Evolutionary conservation across 257 asterid species (phyloP).

Genomic region (Linaria vulgaris): DNA sequence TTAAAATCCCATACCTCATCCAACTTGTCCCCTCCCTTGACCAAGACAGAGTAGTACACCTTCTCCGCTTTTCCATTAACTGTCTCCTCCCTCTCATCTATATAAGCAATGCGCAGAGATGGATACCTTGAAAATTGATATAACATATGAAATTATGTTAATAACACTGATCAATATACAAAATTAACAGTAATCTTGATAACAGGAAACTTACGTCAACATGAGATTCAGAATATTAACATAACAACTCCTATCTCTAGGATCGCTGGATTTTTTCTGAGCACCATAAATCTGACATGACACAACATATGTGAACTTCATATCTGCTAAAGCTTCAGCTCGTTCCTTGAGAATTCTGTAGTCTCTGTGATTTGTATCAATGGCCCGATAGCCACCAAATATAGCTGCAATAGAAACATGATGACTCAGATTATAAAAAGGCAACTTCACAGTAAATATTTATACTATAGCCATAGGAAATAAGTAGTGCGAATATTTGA

Average conservation of each 20-base stretch:
- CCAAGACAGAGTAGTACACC: conserved; percentile 89
- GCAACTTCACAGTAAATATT: conserved; percentile 1
- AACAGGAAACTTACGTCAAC: conserved; percentile 65
- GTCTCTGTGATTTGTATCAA: conserved; percentile 48
- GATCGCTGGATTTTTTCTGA: conserved; percentile 83
- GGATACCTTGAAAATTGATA: conserved; percentile 64
- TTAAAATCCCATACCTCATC: conserved; percentile 73
- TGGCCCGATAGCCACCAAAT: conserved; percentile 77
- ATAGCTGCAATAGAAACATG: conserved; percentile 52
- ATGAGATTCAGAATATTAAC: conserved; percentile 84
- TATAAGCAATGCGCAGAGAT: conserved; percentile 94
- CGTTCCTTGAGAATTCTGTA: conserved; percentile 59
- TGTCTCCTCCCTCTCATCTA: conserved; percentile 87
- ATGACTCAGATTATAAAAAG: conserved; percentile 17
- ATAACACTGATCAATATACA: conserved; percentile 13
- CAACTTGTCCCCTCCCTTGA: conserved; percentile 89
- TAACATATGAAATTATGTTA: conserved; percentile 25
- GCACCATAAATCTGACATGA: conserved; percentile 95
- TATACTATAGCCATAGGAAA: background rate
- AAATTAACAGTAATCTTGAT: conserved; percentile 18
- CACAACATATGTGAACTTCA: conserved; percentile 95
- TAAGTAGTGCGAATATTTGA: too few species aligned
- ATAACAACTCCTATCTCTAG: conserved; percentile 73
- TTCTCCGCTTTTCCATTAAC: conserved; percentile 52
- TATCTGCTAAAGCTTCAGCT: conserved; percentile 90